Conservation (phyloP, 2,329 filamentous ascomycete genomes). For the Coniochaeta sp. region DNA sequence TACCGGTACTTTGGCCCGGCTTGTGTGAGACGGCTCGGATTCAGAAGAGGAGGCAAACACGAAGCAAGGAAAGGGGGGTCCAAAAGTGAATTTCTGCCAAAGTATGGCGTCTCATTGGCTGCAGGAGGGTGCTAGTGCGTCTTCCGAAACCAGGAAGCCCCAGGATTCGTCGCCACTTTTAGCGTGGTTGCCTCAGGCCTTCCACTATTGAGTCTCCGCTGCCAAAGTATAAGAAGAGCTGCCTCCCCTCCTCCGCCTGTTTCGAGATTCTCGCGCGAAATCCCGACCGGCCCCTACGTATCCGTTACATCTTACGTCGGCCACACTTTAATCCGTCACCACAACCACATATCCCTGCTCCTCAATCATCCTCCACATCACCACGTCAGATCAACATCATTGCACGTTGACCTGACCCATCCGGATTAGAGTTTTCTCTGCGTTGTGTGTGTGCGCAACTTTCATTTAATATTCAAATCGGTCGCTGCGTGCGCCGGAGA, state of each 20-base stretch:
- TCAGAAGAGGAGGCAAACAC: conserved; percentile 18
- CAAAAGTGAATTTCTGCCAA: conserved; percentile 11
- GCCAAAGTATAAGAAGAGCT: conserved; percentile 50
- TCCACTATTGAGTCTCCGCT: neutral
- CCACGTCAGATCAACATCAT: conserved; percentile 1
- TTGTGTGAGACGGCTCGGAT: conserved; percentile 6
- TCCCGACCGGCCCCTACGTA: conserved; percentile 48
- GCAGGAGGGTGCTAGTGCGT: neutral
- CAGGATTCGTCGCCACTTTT: conserved; percentile 34
- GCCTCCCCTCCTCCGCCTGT: conserved; percentile 40
- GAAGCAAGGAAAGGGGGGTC: neutral
- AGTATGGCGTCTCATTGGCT: neutral
- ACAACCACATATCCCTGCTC: conserved; percentile 18
- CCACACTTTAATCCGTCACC: conserved; percentile 29
- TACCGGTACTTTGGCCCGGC: conserved; percentile 1
- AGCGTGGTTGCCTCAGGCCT: conserved; percentile 35
- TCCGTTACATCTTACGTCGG: conserved; percentile 34
- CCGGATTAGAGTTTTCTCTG: conserved; percentile 8
- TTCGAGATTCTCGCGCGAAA: conserved; percentile 44
- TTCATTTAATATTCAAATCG: conserved; percentile 17
- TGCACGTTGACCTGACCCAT: conserved; percentile 3
- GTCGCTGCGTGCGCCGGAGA: conserved; percentile 14
- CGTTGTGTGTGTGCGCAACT: conserved; percentile 20
- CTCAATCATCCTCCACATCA: conserved; percentile 14
- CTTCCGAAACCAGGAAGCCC: conserved; percentile 28